phyloP scores from a whole-genome alignment of 225 moss, liverwort and hornwort species.

The Pleurozium schreberi region DNA sequence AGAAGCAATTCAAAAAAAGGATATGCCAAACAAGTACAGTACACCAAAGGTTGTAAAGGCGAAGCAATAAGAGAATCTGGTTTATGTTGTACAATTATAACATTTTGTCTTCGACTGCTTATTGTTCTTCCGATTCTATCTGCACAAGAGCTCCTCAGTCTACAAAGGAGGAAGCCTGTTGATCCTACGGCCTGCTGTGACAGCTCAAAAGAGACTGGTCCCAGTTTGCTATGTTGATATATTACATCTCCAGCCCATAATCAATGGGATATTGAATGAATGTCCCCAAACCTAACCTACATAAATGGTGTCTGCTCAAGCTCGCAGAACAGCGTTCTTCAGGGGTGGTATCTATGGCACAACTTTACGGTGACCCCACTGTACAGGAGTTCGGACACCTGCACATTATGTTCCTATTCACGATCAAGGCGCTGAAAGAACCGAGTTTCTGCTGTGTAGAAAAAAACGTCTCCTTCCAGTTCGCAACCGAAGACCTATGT shows the following conservation, averaged over 20 bases:
- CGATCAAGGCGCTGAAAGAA: neutral
- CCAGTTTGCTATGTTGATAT: conserved; percentile 16
- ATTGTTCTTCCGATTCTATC: conserved; percentile 10
- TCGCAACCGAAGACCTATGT: neutral
- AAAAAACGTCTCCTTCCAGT: neutral
- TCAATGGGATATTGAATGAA: conserved; percentile 39
- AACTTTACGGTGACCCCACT: conserved; percentile 12
- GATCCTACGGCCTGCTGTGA: conserved; percentile 12
- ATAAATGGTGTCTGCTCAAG: conserved; percentile 8
- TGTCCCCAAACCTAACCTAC: conserved; percentile 34
- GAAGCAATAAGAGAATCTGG: conserved; percentile 4
- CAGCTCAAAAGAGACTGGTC: conserved; percentile 7
- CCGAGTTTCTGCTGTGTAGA: neutral
- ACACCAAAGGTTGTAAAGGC: neutral
- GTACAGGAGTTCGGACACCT: conserved; percentile 24
- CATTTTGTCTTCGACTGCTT: conserved; percentile 9
- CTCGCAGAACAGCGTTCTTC: conserved; percentile 17
- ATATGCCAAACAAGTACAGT: neutral
- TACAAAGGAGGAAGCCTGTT: conserved; percentile 31
- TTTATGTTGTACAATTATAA: conserved; percentile 34
- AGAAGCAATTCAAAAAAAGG: neutral
- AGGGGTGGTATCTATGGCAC: conserved; percentile 7
- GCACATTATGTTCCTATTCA: conserved; percentile 7
- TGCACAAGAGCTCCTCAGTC: conserved; percentile 26
- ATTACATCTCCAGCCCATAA: conserved; percentile 39